Base-by-base conservation (phyloP, 176 grass and related monocot genomes). In the Rhynchospora breviuscula region DNA sequence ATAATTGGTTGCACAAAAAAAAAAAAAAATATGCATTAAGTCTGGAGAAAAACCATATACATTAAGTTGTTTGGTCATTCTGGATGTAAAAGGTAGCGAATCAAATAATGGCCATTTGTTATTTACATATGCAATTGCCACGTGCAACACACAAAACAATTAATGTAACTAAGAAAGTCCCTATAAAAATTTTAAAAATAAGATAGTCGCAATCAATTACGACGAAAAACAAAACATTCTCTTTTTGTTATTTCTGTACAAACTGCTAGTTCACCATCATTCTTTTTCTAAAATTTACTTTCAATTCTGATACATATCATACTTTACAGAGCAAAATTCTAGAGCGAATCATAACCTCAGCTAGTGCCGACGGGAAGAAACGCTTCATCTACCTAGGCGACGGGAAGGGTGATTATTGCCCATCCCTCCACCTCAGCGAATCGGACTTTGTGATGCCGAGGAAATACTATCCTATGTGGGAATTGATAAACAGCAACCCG, bases 331-430 rank as follows among this genome's bases (percentile, higher is more conserved):
- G 68, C 82, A 84, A 84, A 61, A 73, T 84, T 43, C 1, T 94
- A 0, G 92, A 94, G 72, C 56, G 90, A 77, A 88, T 97, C 61
- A 87, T 81, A 62, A 43, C 45, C 19, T 84, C 85, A 0, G 81
- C 63, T 21, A 54, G 14, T 7, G 22, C 59, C 0, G 84, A 60
- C 2, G 80, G 69, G 7, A 67, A 81, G 84, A 97, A 92, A 78
- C 87, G 62, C 7, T 79, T 94, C 48, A 81, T 97, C 51, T 97
- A 97, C 90, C 78, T 97, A 0, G 94, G 94, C 22, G 94, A 97
- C 70, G 94, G 94, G 0, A 85, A 89, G 63, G 94, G 94, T 6
- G 94, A 97, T 53, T 97, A 94, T 73, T 97, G 94, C 85, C 94
- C 94, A 6, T 83, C 90, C 43, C 88, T 94, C 63, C 78, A 87